Base-by-base conservation (phyloP, 192 early-diverging fungal genomes). In the Helicostylum pulchrum region DNA sequence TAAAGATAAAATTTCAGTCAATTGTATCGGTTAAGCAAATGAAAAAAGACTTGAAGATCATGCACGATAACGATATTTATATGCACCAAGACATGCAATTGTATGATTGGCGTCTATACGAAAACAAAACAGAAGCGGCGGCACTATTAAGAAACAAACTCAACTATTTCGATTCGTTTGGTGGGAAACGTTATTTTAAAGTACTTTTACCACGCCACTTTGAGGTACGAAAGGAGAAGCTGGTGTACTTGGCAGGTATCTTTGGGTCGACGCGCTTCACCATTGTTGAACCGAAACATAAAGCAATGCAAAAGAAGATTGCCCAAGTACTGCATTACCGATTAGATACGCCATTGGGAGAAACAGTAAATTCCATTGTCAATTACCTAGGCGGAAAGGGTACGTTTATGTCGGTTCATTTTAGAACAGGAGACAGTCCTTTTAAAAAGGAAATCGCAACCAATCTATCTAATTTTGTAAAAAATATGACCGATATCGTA, bases 71-170 rank as follows among this genome's bases (percentile, higher is more conserved):
- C 32, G 78, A 82, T 31, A 61, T 79, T 14, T 67, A 77, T 42
- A 45, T 70, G 7, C 50, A 77, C 9, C 17, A 66, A n/a, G 83
- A 85, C 49, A 44, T 23, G 10, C 52, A 61, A n/a, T 58, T 74
- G 15, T 83, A 78, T 36, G 82, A 79, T 52, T 85, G 79, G 66
- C 45, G 72, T 14, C 65, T 85, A 19, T 83, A 70, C 47, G 78
- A 85, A 53, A 68, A 74, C 15, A 69, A 64, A 23, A 51, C 77
- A 0, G 59, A 55, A 26, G 53, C 51, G 21, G 17, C 30, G 5
- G 32, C 23, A 4, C 17, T 68, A 11, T 2, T 62, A 12, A 0
- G 10, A 4, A 36, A 61, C 12, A 10, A 31, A 34, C n/a, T 15
- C 0, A 59, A 68, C 23, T 68, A 51, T 62, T 34, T 68, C n/a